Base-by-base conservation (phyloP, 176 grass and related monocot genomes). In the Alloteropsis semialata region DNA sequence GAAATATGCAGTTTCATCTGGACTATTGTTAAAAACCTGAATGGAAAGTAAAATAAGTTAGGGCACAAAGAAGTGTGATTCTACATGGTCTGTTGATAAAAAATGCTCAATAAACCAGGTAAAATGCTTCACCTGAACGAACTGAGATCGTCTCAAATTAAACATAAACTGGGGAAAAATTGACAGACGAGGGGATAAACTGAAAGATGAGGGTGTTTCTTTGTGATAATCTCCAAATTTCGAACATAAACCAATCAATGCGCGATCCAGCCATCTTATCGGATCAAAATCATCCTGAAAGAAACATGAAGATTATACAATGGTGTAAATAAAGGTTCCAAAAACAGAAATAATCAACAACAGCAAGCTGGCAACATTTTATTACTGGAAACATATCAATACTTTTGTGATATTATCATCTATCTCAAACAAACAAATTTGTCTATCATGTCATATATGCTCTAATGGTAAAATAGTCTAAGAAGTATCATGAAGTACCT, bases 161-260 rank as follows among this genome's bases (percentile, higher is more conserved):
- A 97, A 97, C 12, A 94, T 94, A 66, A 97, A 97, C 61, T 94
- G 95, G 12, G 92, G 95, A 46, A 97, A 97, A 83, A 97, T 92
- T 25, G 95, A 97, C 72, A 97, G 48, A 59, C 88, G 90, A 46
- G 95, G 92, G 22, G 95, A 97, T 81, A 97, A 89, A 83, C 89
- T 94, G 75, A 94, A 97, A 54, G 92, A 92, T 21, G 95, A 92
- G 60, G 88, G 88, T 84, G 83, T 59, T 58, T 94, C 95, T 78
- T 97, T 94, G 81, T 97, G 95, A 91, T 94, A 97, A 37, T 97
- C 92, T 60, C 95, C 95, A 87, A 97, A 94, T 66, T 97, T 94
- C 6, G 92, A 89, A 87, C 95, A 97, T 56, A 94, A 83, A 59
- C 78, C 87, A 83, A 97, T 97, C 75, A 97, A 74, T 46, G 90